Percentiles rank a stretch among this genome's conserved stretches.
Evolutionary conservation across 2,329 filamentous ascomycete species (phyloP).

Genomic region (Emydomyces testavorans): DNA sequence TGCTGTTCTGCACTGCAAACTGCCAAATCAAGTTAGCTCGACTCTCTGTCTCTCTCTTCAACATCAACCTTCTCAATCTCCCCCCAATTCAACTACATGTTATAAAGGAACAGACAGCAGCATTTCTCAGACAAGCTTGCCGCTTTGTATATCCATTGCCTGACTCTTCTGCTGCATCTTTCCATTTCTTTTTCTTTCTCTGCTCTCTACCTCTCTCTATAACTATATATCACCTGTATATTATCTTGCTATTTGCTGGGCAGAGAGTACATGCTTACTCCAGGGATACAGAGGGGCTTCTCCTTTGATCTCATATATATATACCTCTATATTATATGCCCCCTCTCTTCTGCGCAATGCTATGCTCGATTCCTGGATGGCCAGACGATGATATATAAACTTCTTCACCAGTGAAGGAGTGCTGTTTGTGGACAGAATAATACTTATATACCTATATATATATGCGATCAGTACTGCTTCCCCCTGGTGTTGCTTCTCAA

Average conservation of each 20-base stretch:
- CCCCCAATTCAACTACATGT: not conserved
- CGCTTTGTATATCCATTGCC: too few relatives aligned
- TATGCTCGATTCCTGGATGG: not conserved
- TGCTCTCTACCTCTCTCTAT: too few relatives aligned
- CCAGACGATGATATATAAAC: not conserved
- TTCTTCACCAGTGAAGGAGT: not conserved
- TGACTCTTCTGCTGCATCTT: too few relatives aligned
- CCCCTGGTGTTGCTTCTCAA: not conserved
- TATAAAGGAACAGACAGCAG: not conserved
- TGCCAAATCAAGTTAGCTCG: too few relatives aligned
- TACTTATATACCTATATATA: slow-evolving; percentile 1
- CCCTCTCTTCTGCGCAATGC: not conserved
- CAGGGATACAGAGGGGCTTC: too few relatives aligned
- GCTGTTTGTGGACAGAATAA: not conserved
- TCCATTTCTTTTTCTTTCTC: too few relatives aligned
- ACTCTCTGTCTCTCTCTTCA: too few relatives aligned
- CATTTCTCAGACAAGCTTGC: not conserved
- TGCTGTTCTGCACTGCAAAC: too few relatives aligned
- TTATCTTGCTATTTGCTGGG: too few relatives aligned
- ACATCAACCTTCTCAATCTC: not conserved
- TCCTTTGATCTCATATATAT: not conserved
- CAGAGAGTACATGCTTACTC: too few relatives aligned
- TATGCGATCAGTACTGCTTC: slow-evolving; percentile 8
- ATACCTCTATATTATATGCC: too few relatives aligned
- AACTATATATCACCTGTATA: too few relatives aligned